A percentile compares a stretch with the other conserved stretches of the same genome.
Evolutionary conservation across 176 grass and related monocot genomes (phyloP).

Genomic region (Oryza brachyantha): DNA sequence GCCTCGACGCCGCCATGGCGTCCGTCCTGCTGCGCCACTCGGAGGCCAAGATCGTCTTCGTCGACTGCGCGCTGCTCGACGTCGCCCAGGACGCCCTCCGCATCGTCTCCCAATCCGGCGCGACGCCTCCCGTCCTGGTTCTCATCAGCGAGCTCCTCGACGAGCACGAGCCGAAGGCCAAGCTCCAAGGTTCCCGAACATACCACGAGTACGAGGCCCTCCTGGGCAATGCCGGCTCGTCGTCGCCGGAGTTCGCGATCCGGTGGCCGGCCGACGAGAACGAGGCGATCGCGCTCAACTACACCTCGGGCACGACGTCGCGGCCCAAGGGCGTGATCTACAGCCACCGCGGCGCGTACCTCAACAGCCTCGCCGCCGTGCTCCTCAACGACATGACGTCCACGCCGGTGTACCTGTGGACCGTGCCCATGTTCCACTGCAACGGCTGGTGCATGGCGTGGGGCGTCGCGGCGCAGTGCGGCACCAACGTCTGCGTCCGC

Average conservation of each 20-base stretch:
- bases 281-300: slow-evolving; percentile 73
- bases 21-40: slow-evolving; percentile 67
- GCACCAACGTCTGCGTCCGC: slow-evolving; percentile 61
- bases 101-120: slow-evolving; percentile 36
- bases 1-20: slow-evolving; percentile 64
- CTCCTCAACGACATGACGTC: slow-evolving; percentile 52
- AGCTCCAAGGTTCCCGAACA: no score
- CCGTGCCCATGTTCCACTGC: slow-evolving; percentile 92
- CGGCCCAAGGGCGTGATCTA: slow-evolving; percentile 83
- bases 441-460: slow-evolving; percentile 82
- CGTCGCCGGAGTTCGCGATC: slow-evolving; percentile 25
- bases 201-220: slow-evolving; percentile 61
- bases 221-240: background rate
- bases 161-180: no score
- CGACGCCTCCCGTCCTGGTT: slow-evolving; percentile 36
- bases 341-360: slow-evolving; percentile 72
- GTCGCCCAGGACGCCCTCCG: slow-evolving; percentile 44
- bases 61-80: slow-evolving; percentile 56
- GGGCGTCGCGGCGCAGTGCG: slow-evolving; percentile 76
- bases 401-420: slow-evolving; percentile 72
- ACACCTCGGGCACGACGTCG: slow-evolving; percentile 83
- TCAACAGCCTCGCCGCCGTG: slow-evolving; percentile 54
- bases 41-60: slow-evolving; percentile 68
- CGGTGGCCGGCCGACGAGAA: slow-evolving; percentile 69
- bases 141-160: slow-evolving; percentile 49